These are phyloP conservation scores for Fusarium dlaminii DNA, from an alignment of 2,329 filamentous ascomycete species.

Conservation along the genomic window DNA sequence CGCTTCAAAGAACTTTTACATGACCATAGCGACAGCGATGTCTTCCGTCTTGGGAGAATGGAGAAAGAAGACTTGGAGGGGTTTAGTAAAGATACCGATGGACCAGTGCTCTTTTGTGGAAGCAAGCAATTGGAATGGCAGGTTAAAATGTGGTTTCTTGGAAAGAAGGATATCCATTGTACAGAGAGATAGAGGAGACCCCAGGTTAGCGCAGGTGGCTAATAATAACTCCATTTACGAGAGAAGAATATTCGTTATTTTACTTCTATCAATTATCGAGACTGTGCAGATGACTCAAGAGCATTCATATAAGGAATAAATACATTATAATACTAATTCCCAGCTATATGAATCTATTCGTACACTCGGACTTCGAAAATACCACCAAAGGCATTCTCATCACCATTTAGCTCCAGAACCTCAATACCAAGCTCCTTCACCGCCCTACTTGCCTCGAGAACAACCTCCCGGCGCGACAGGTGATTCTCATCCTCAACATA, in stretches of 20 bases:
- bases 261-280: background rate
- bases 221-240: no score
- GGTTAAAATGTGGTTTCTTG: constrained; percentile 7
- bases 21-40: background rate
- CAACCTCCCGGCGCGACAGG: background rate
- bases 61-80: background rate
- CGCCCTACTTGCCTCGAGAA: background rate
- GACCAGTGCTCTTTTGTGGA: background rate
- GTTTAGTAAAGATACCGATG: fast-evolving
- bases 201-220: no score
- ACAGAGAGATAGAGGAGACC: constrained; percentile 2
- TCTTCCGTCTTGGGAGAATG: background rate
- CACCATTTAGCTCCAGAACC: background rate
- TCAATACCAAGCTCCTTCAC: background rate
- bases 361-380: constrained; percentile 2
- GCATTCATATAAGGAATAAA: background rate
- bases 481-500: constrained; percentile 6
- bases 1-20: background rate
- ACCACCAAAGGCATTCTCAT: background rate
- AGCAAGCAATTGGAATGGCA: constrained; percentile 17
- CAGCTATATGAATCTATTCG: background rate
- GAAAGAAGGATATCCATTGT: background rate
- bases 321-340: fast-evolving
- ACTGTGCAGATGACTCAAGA: background rate
- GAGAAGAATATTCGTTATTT: no score